phyloP scores from a whole-genome alignment of 345 rosid genomes.

The Eutrema heterophyllum region DNA sequence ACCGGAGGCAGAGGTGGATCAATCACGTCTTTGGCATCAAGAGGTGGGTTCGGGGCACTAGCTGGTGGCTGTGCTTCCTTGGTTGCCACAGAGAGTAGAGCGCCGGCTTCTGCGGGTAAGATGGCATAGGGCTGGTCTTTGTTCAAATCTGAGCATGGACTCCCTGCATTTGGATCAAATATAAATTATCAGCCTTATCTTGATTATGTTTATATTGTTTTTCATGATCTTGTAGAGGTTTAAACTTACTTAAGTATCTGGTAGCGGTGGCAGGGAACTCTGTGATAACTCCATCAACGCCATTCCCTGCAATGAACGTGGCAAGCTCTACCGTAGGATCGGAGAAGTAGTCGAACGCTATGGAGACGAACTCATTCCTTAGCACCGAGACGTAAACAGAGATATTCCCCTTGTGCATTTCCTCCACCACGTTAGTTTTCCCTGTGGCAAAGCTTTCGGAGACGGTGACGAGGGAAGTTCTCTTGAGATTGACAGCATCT shows the following conservation, averaged over 20 bases:
- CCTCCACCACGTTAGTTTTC: slow-evolving; percentile 42
- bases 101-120: slow-evolving; percentile 52
- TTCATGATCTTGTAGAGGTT: not conserved
- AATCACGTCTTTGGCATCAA: slow-evolving; percentile 43
- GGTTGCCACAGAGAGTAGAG: slow-evolving; percentile 28
- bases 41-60: slow-evolving; percentile 45
- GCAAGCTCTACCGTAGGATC: slow-evolving; percentile 74
- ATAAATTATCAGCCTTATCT: slow-evolving; percentile 13
- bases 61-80: slow-evolving; percentile 32
- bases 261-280: slow-evolving; percentile 77
- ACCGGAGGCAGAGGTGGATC: slow-evolving; percentile 86
- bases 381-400: slow-evolving; percentile 62
- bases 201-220: not conserved
- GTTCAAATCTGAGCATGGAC: slow-evolving; percentile 49
- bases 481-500: slow-evolving; percentile 47
- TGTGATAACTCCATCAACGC: slow-evolving; percentile 67
- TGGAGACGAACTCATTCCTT: slow-evolving; percentile 58
- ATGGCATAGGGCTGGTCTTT: slow-evolving; percentile 31
- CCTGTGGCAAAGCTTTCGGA: slow-evolving; percentile 35
- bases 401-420: slow-evolving; percentile 57
- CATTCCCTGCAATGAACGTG: slow-evolving; percentile 40
- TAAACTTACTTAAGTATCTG: slow-evolving; percentile 61
- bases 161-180: slow-evolving; percentile 45
- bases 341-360: slow-evolving; percentile 62
- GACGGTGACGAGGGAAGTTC: slow-evolving; percentile 38